phyloP scores from a whole-genome alignment of 1,284 basidiomycete genomes.

The Crucibulum parvulum region DNA sequence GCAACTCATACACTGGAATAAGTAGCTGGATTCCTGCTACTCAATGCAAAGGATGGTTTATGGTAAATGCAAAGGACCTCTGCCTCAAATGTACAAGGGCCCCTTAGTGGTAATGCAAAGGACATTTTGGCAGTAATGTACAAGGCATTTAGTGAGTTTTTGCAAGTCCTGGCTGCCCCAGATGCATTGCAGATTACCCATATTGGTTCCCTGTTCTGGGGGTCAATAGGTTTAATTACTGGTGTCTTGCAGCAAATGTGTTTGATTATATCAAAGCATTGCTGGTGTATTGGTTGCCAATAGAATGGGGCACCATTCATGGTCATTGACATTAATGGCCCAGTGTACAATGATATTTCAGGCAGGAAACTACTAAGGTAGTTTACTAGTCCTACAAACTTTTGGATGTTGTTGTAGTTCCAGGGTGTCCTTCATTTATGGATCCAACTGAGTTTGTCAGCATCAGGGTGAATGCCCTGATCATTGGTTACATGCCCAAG shows the following conservation, averaged over 20 bases:
- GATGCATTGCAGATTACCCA: no score
- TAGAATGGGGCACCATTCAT: constrained; percentile 32
- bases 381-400: constrained; percentile 10
- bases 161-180: no score
- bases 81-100: no score
- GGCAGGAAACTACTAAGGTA: constrained; percentile 48
- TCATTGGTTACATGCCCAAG: constrained; percentile 36
- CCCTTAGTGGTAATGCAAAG: no score
- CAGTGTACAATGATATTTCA: constrained; percentile 35
- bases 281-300: constrained; percentile 30
- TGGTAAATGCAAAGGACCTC: no score
- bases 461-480: constrained; percentile 27
- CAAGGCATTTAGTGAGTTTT: no score
- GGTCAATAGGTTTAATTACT: constrained; percentile 40
- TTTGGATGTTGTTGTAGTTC: constrained; percentile 42
- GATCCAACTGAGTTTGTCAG: constrained; percentile 26
- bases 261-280: constrained; percentile 30
- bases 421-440: constrained; percentile 36
- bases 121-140: no score
- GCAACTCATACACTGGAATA: no score
- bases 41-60: no score
- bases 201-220: constrained; percentile 15
- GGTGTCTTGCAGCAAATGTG: constrained; percentile 30
- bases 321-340: constrained; percentile 31
- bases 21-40: no score